phyloP scores from a whole-genome alignment of 129 eudicot species.

The Cynara cardunculus region DNA sequence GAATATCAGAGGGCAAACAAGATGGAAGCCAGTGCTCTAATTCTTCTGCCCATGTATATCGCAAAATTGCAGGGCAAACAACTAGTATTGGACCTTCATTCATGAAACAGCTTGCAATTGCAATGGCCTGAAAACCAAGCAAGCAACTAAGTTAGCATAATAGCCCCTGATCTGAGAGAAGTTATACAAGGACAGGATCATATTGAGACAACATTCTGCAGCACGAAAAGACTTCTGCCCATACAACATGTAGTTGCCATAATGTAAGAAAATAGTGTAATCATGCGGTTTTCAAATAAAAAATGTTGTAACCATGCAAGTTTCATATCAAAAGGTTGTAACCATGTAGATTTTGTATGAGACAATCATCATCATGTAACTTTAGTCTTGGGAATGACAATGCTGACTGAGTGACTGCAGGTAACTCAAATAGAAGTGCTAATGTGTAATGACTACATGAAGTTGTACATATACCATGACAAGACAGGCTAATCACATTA shows the following conservation, averaged over 20 bases:
- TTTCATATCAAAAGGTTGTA: neutral
- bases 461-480: conserved; percentile 1
- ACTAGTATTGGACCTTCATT: conserved; percentile 76
- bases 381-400: neutral
- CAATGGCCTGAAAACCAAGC: conserved; percentile 63
- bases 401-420: neutral
- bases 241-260: neutral
- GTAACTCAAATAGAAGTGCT: neutral
- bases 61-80: conserved; percentile 94
- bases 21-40: conserved; percentile 95
- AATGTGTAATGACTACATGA: neutral
- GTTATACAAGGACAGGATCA: neutral
- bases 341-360: neutral
- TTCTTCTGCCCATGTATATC: conserved; percentile 96
- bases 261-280: neutral
- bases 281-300: neutral
- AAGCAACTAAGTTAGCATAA: conserved; percentile 8
- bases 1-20: conserved; percentile 90
- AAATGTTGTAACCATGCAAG: neutral
- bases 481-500: neutral
- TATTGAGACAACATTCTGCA: neutral
- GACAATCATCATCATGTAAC: neutral
- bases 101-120: conserved; percentile 88
- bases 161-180: neutral
- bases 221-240: neutral